Percentiles rank a stretch among this genome's conserved stretches.
These are phyloP conservation scores for Cyberlindnera amylophila DNA, from an alignment of 805 yeast genomes.

Conservation along the genomic window DNA sequence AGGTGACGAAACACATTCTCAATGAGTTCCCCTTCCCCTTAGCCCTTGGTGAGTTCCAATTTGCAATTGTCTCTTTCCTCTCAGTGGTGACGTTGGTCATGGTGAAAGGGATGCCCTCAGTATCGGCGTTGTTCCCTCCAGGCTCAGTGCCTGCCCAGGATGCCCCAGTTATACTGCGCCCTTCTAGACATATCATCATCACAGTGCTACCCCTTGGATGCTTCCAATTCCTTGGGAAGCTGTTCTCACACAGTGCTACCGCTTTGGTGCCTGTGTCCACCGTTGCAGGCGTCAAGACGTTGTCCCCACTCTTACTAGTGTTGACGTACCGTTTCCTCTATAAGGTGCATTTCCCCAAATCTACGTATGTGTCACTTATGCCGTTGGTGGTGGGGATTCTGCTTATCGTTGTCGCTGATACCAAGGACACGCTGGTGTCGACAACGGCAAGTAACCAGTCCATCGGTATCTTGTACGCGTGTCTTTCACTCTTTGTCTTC, in stretches of 20 bases:
- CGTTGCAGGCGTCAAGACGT: slow-evolving; percentile 65
- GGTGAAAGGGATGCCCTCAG: slow-evolving; percentile 30
- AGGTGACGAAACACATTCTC: slow-evolving; percentile 54
- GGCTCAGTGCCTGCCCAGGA: slow-evolving; percentile 47
- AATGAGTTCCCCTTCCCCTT: slow-evolving; percentile 56
- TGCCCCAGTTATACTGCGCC: slow-evolving; percentile 27
- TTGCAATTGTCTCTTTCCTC: slow-evolving; percentile 44
- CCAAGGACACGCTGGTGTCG: slow-evolving; percentile 32
- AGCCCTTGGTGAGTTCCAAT: slow-evolving; percentile 63
- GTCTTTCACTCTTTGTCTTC: slow-evolving; percentile 66
- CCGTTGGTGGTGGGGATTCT: slow-evolving; percentile 54
- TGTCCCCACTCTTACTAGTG: slow-evolving; percentile 61
- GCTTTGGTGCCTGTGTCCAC: slow-evolving; percentile 64
- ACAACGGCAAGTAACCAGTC: slow-evolving; percentile 42
- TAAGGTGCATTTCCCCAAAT: slow-evolving; percentile 44
- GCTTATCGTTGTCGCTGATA: slow-evolving; percentile 31
- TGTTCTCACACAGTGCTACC: slow-evolving; percentile 60
- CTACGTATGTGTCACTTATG: slow-evolving; percentile 48
- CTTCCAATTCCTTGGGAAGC: slow-evolving; percentile 63
- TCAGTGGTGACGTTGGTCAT: slow-evolving; percentile 37
- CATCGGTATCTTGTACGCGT: slow-evolving; percentile 65
- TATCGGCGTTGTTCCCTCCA: slow-evolving; percentile 41
- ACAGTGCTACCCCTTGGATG: slow-evolving; percentile 60
- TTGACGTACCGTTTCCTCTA: slow-evolving; percentile 49
- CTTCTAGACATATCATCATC: slow-evolving; percentile 39